These are phyloP conservation scores for Adansonia gregorii DNA, from an alignment of 441 rosid genomes.

Conservation along the genomic window DNA sequence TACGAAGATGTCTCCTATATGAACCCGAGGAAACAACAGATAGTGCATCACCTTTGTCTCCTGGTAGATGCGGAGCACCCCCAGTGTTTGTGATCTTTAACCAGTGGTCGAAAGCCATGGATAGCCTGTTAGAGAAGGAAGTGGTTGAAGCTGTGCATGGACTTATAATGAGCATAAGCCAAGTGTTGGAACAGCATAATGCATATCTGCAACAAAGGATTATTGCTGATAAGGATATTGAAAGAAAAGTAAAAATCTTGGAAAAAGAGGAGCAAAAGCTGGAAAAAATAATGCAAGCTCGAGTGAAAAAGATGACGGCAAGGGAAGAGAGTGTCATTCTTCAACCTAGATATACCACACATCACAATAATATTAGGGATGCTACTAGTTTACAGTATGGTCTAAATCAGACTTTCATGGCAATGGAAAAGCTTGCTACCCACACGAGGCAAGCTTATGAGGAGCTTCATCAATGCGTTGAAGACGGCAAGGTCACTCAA, in stretches of 20 bases:
- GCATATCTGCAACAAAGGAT: slow-evolving; percentile 41
- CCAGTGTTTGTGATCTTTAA: slow-evolving; percentile 38
- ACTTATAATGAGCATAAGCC: slow-evolving; percentile 32
- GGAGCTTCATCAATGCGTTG: slow-evolving; percentile 33
- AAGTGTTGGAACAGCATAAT: slow-evolving; percentile 34
- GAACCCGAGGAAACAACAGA: slow-evolving; percentile 50
- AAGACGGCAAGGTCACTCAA: slow-evolving; percentile 23
- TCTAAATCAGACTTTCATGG: slow-evolving; percentile 43
- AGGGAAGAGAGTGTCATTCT: slow-evolving; percentile 26
- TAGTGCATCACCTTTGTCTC: slow-evolving; percentile 29
- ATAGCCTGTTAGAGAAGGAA: slow-evolving; percentile 33
- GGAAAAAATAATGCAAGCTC: slow-evolving; percentile 29
- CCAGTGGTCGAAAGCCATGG: slow-evolving; percentile 49
- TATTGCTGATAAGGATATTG: slow-evolving; percentile 39
- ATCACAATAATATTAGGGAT: slow-evolving; percentile 3
- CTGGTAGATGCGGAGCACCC: slow-evolving; percentile 43
- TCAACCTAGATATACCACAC: neutral
- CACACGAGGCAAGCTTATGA: slow-evolving; percentile 40
- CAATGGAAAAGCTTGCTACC: slow-evolving; percentile 46
- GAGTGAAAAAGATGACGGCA: slow-evolving; percentile 30
- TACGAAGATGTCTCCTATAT: slow-evolving; percentile 41
- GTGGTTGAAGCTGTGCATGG: slow-evolving; percentile 40
- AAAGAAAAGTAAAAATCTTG: slow-evolving; percentile 43
- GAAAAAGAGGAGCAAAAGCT: slow-evolving; percentile 50
- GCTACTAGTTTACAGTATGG: slow-evolving; percentile 32